A percentile compares a stretch with the other conserved stretches of the same genome.
These are phyloP conservation scores for Arthrinium phaeospermum DNA, from an alignment of 2,329 filamentous ascomycete genomes.

Conservation along the genomic window DNA sequence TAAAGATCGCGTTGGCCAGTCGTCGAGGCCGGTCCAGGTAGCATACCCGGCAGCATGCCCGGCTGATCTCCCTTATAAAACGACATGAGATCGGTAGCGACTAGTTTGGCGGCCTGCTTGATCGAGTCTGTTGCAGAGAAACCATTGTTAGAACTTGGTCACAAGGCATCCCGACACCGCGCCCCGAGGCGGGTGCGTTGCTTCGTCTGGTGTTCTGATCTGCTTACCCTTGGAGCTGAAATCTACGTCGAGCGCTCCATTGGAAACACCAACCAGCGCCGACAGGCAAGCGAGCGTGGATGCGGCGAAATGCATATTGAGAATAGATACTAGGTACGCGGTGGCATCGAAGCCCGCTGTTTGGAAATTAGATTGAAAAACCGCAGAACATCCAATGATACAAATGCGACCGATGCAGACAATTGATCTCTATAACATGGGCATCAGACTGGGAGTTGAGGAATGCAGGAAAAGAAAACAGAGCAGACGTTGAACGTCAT, in stretches of 20 bases:
- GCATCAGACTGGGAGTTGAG: background rate
- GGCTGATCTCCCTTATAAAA: slow-evolving; percentile 58
- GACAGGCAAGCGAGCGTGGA: slow-evolving; percentile 13
- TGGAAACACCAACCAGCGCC: slow-evolving; percentile 1
- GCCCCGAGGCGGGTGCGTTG: background rate
- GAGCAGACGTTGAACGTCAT: background rate
- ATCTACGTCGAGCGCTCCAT: slow-evolving; percentile 8
- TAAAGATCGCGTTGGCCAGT: slow-evolving; percentile 52
- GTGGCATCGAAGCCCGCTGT: background rate
- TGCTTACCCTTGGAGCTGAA: slow-evolving; percentile 7
- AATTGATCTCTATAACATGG: background rate
- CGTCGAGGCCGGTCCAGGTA: slow-evolving; percentile 55
- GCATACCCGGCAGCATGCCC: slow-evolving; percentile 59
- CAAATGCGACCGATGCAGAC: background rate
- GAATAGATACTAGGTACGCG: background rate
- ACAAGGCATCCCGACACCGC: too few species aligned
- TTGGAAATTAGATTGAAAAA: background rate
- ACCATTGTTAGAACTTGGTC: slow-evolving; percentile 5
- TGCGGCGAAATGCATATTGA: slow-evolving; percentile 11
- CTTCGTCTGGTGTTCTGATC: background rate
- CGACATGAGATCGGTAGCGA: slow-evolving; percentile 57
- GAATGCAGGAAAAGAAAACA: background rate
- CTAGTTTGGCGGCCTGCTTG: slow-evolving; percentile 49
- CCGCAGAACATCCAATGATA: background rate
- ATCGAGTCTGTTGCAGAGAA: slow-evolving; percentile 49